These are phyloP conservation scores for Osmanthus fragrans DNA, from an alignment of 257 asterid genomes.

Conservation along the genomic window DNA sequence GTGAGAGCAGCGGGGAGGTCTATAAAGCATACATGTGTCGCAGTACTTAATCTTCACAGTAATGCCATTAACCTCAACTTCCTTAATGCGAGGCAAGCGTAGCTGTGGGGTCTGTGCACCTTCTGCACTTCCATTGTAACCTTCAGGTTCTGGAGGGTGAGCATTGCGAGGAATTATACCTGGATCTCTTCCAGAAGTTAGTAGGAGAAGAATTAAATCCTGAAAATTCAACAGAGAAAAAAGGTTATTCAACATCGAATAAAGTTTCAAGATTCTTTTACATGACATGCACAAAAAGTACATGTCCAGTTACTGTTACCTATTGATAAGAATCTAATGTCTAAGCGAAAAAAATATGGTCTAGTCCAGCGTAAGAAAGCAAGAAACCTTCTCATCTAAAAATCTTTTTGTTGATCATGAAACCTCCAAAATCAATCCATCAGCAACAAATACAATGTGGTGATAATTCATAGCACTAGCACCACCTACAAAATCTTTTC, in stretches of 20 bases:
- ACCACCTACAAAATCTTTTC: not conserved
- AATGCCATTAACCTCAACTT: slow-evolving; percentile 83
- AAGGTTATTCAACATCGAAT: not conserved
- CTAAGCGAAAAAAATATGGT: not conserved
- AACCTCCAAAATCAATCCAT: not conserved
- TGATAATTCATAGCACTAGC: not conserved
- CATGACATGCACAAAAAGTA: not conserved
- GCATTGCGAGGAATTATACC: slow-evolving; percentile 94
- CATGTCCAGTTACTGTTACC: not conserved
- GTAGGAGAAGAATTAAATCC: slow-evolving; percentile 86
- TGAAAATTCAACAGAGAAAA: slow-evolving; percentile 33
- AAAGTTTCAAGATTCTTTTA: not conserved
- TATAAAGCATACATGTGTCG: slow-evolving; percentile 96
- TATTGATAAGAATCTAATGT: not conserved
- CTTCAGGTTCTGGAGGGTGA: slow-evolving; percentile 98
- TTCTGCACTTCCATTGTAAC: slow-evolving; percentile 68
- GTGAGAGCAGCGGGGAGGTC: slow-evolving; percentile 99
- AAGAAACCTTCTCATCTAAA: not conserved
- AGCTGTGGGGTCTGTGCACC: slow-evolving; percentile 93
- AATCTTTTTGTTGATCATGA: not conserved
- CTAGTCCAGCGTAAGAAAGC: not conserved
- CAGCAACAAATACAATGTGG: not conserved
- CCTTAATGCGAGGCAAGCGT: slow-evolving; percentile 87
- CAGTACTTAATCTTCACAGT: slow-evolving; percentile 89
- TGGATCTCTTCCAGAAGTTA: slow-evolving; percentile 99